Percentiles rank a stretch among this genome's conserved stretches.
Evolutionary conservation across 305 asterid genomes (phyloP).

Genomic region (Fraxinus platypoda): DNA sequence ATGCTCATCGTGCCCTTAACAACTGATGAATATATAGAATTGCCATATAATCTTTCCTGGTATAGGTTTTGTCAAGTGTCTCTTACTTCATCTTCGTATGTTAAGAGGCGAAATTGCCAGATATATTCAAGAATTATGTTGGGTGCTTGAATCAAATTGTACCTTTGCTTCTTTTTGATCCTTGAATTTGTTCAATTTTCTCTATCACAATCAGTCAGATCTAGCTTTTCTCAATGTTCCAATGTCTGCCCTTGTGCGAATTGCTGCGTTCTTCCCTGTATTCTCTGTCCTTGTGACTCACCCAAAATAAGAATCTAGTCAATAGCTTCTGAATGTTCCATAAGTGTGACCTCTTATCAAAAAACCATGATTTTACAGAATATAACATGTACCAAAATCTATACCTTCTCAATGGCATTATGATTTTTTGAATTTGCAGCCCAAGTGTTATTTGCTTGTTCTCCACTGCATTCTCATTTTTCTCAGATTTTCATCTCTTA

Average conservation of each 20-base stretch:
- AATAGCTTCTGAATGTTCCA: neutral
- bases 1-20: constrained; percentile 10
- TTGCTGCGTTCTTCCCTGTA: neutral
- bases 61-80: constrained; percentile 1
- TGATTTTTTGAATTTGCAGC: constrained; percentile 14
- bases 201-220: neutral
- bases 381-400: constrained; percentile 1
- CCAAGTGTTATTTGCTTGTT: constrained; percentile 2
- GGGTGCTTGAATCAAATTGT: neutral
- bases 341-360: neutral
- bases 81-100: constrained; percentile 5
- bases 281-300: neutral
- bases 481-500: constrained; percentile 14
- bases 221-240: neutral
- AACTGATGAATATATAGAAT: neutral
- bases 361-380: neutral
- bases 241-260: neutral
- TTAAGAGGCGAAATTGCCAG: constrained; percentile 1
- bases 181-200: neutral
- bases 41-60: neutral
- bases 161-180: neutral
- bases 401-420: neutral
- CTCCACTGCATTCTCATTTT: constrained; percentile 3
- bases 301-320: neutral
- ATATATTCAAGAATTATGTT: neutral